phyloP scores from a whole-genome alignment of 345 rosid species.

The Alliaria petiolata region DNA sequence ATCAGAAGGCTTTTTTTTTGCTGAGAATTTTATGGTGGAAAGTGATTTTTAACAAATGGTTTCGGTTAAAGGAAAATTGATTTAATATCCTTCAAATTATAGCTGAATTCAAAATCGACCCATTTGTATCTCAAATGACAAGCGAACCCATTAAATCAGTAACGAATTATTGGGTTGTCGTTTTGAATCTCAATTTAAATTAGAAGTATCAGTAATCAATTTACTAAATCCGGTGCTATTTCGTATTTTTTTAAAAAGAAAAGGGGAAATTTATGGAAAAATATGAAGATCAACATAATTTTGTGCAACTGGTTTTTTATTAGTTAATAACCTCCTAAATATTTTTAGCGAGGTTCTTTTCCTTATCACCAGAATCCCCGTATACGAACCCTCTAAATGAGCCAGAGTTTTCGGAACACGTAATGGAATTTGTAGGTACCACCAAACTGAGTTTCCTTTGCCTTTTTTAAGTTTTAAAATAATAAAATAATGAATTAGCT shows the following conservation, averaged over 20 bases:
- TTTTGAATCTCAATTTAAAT: too few species aligned
- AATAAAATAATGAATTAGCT: slow-evolving; percentile 23
- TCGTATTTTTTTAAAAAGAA: too few species aligned
- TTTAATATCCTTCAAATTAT: background rate
- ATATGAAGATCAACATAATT: too few species aligned
- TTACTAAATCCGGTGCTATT: too few species aligned
- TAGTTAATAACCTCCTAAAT: background rate
- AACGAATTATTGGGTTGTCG: too few species aligned
- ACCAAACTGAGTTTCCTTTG: slow-evolving; percentile 18
- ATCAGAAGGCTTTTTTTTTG: background rate
- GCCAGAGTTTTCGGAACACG: background rate
- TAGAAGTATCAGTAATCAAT: too few species aligned
- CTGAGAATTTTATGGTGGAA: background rate
- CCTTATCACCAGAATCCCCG: background rate
- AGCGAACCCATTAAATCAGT: too few species aligned
- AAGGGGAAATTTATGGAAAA: background rate
- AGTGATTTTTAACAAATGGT: background rate
- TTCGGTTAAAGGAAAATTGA: background rate
- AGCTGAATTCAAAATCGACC: background rate
- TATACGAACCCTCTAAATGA: background rate
- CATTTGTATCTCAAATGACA: background rate
- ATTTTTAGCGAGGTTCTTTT: background rate
- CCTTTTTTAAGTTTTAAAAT: background rate
- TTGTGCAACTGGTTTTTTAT: too few species aligned
- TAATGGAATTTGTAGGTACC: slow-evolving; percentile 24